phyloP scores from a whole-genome alignment of 2,329 filamentous ascomycete species.

The Eutypa lata region DNA sequence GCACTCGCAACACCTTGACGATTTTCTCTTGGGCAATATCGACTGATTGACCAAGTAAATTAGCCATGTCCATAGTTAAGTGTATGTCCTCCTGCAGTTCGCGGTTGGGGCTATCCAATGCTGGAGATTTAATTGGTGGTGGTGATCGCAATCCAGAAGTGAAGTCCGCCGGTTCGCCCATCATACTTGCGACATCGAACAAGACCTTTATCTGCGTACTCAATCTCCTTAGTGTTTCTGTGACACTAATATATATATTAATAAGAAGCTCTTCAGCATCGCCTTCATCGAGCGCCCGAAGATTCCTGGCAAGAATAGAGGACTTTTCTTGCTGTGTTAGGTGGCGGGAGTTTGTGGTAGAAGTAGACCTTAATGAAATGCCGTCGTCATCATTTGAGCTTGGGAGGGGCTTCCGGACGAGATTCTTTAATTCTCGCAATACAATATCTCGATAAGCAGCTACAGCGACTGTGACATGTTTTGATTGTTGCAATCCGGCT shows the following conservation, averaged over 20 bases:
- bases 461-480: conserved; percentile 78
- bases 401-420: conserved; percentile 82
- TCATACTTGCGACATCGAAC: conserved; percentile 85
- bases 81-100: conserved; percentile 71
- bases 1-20: conserved; percentile 71
- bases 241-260: conserved; percentile 81
- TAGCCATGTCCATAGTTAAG: conserved; percentile 72
- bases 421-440: conserved; percentile 77
- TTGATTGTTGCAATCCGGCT: conserved; percentile 75
- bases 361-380: conserved; percentile 82
- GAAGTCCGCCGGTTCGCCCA: conserved; percentile 41
- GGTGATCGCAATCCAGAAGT: conserved; percentile 43
- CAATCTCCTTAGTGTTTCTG: conserved; percentile 80
- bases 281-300: conserved; percentile 76
- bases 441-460: conserved; percentile 79
- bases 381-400: conserved; percentile 94
- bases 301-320: conserved; percentile 79
- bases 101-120: conserved; percentile 46
- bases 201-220: conserved; percentile 91
- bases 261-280: conserved; percentile 82
- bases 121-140: conserved; percentile 44
- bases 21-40: conserved; percentile 78
- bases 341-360: conserved; percentile 68
- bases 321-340: conserved; percentile 85
- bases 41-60: conserved; percentile 74